Base-by-base conservation (phyloP, 2,329 filamentous ascomycete genomes). In the Lasiodiplodia theobromae region DNA sequence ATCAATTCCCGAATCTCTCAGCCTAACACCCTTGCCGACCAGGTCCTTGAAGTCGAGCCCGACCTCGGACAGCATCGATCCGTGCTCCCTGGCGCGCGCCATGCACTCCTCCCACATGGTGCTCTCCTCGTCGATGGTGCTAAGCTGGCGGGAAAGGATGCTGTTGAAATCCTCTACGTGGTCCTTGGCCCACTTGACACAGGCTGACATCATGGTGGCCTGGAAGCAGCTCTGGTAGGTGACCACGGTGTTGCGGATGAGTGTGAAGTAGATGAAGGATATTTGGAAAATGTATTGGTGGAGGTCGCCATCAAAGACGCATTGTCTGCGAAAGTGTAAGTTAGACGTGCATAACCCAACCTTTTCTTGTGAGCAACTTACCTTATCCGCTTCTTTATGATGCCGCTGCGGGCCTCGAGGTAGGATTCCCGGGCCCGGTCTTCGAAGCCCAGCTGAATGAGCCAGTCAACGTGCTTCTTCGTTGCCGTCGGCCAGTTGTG, bases 141-240 rank as follows among this genome's bases (percentile, higher is more conserved):
- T 96, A 70, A 99, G 83, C 81, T 98, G 96, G 69, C 95, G 86
- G 44, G 87, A 88, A 47, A 99, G 84, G 63, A 96, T 89, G 56
- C 86, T 86, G 75, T 97, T 98, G 84, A 98, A 98, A 2, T 89
- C 89, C 74, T 97, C 94, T 1, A 98, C 89, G 77, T 97, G 90
- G 74, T 96, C 91, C 80, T 97, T 98, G n/a, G 94, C 94, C 96
- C 96, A 99, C 77, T 95, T 96, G 74, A 99, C 95, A 74, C 94
- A 97, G 0, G 94, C 94, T 75, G 93, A 97, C 87, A 96, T 96
- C 84, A 96, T 93, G 16, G 89, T 85, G 31, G 92, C 87, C 12
- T 94, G 91, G 77, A 98, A 98, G 70, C 79, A 81, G 66, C 85
- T 83, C 76, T 97, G 93, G 80, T 96, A 97, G 75, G 92, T 94